Base-by-base conservation (phyloP, 2,329 filamentous ascomycete genomes). In the Tolypocladium nubicola region DNA sequence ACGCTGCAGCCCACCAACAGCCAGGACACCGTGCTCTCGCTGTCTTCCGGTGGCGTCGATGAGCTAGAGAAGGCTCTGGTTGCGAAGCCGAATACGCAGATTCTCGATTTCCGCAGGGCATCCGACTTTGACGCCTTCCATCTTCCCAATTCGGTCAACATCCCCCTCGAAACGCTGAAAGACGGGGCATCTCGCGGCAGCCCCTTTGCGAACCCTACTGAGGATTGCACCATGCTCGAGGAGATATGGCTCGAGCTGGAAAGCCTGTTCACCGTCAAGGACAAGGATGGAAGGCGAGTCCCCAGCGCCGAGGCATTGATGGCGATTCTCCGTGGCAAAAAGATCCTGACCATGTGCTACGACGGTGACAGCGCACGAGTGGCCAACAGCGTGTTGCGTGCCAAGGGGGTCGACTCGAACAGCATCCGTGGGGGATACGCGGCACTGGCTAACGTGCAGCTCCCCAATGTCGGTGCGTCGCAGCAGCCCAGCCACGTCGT, bases 321-420 rank as follows among this genome's bases (percentile, higher is more conserved):
- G 57, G 61, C 62, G 2, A 61, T 68, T 2, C 62, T 76, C 11
- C 61, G 64, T 23, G 69, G 66, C 8, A 73, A 72, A 54, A 72
- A 70, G 33, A 69, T 80, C 11, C 62, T 82, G 23, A 67, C 80
- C 13, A 62, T 81, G 13, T 82, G 79, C 61, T 81, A 82, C 56
- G 70, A 79, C 54, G 80, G 80, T 3, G 78, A 83, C 55, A 78
- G 76, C 21, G 73, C 80, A 7, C 70, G 80, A 4, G 74, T 83
- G 13, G 79, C 79, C n/a, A 78, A 78, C 30, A 81, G 79, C 57
- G 73, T 83, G 4, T 66, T 83, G 56, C 72, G 79, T 37, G 78
- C 78, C 0, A 79, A 77, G 62, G 77, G 76, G 0, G 67, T 77
- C 30, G 71, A 75, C 47, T 76, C 78, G 3, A 73, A 76, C 50